Evolutionary conservation across 2,329 filamentous ascomycete species (phyloP).

Genomic region (Verruconis gallopava): DNA sequence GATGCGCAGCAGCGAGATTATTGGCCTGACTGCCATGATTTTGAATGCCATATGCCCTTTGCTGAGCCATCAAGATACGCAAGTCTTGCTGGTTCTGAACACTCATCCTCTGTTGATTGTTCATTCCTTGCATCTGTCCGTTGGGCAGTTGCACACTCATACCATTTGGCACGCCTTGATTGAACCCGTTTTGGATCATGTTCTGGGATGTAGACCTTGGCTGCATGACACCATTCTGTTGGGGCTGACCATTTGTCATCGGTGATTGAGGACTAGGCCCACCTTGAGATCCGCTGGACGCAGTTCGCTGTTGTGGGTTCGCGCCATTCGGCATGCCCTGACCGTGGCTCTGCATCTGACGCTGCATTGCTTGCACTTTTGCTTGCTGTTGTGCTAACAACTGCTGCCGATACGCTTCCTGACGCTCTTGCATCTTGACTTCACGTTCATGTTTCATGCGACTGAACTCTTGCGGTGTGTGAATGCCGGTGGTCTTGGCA

Average conservation of each 20-base stretch:
- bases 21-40: conserved; percentile 1
- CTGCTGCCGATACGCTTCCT: conserved; percentile 50
- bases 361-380: conserved; percentile 2
- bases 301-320: not conserved
- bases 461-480: conserved; percentile 85
- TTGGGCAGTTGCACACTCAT: conserved; percentile 47
- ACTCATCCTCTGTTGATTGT: conserved; percentile 46
- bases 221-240: conserved; percentile 2
- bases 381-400: conserved; percentile 41
- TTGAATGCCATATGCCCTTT: conserved; percentile 16
- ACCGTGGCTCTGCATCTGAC: conserved; percentile 1
- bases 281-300: conserved; percentile 5
- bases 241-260: conserved; percentile 5
- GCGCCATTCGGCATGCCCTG: conserved; percentile 1
- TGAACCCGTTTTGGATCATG: conserved; percentile 36
- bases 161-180: conserved; percentile 35
- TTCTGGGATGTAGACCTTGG: conserved; percentile 22
- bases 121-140: conserved; percentile 54
- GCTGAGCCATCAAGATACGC: conserved; percentile 25
- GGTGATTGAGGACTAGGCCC: conserved; percentile 5
- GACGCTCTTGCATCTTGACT: conserved; percentile 46
- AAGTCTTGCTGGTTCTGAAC: conserved; percentile 22
- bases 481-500: conserved; percentile 44
- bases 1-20: conserved; percentile 11
- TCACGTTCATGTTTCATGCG: conserved; percentile 80